Evolutionary conservation across 768 basidiomycete species (phyloP).

Genomic region (Trametes elegans): DNA sequence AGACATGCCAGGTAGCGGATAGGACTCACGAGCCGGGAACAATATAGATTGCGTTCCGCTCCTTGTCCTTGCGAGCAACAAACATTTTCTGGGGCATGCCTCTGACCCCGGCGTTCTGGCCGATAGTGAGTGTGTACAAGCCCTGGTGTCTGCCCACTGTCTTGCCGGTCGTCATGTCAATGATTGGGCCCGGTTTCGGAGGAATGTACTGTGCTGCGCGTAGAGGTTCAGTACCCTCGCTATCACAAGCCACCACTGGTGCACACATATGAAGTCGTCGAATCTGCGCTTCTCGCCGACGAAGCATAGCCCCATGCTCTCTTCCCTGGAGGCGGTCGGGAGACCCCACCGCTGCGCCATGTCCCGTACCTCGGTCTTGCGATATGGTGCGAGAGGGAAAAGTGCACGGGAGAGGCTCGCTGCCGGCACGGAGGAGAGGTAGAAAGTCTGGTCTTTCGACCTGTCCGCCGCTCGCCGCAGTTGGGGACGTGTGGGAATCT

Average conservation of each 20-base stretch:
- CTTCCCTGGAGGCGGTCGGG: conserved; percentile 71
- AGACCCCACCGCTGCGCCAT: conserved; percentile 62
- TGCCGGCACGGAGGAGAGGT: conserved; percentile 77
- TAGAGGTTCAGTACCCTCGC: neutral
- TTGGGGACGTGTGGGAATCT: conserved; percentile 27
- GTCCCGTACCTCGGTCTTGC: conserved; percentile 70
- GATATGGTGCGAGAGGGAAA: conserved; percentile 71
- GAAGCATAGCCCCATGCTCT: conserved; percentile 96
- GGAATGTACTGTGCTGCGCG: conserved; percentile 73
- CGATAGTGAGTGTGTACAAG: conserved; percentile 83
- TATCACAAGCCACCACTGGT: neutral
- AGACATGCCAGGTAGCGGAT: neutral
- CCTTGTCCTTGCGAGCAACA: conserved; percentile 67
- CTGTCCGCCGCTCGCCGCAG: conserved; percentile 48
- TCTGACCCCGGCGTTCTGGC: conserved; percentile 68
- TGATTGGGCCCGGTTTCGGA: conserved; percentile 66
- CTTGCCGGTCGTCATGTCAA: conserved; percentile 54
- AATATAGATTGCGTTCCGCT: conserved; percentile 66
- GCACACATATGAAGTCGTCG: conserved; percentile 67
- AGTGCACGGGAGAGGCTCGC: conserved; percentile 60
- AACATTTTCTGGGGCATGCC: conserved; percentile 66
- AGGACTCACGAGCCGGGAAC: conserved; percentile 63
- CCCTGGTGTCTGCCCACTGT: conserved; percentile 65
- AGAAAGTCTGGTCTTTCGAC: conserved; percentile 90
- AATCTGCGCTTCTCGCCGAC: conserved; percentile 80